phyloP scores from a whole-genome alignment of 352 stramenopile genomes.

The Pythium folliculosum region DNA sequence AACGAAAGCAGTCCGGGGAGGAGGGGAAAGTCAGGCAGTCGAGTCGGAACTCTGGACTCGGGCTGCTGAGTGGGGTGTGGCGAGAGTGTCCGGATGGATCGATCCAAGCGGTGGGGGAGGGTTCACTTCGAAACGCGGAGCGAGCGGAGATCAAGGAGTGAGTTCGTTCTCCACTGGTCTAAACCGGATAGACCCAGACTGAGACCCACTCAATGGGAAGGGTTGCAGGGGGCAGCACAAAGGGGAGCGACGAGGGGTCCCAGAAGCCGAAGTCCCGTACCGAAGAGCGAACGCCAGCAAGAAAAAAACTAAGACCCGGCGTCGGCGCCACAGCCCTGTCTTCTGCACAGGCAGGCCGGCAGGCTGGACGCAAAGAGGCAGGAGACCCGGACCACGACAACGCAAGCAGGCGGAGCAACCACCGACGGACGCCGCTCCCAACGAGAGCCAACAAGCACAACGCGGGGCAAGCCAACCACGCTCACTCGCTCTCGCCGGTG shows the following conservation, averaged over 20 bases:
- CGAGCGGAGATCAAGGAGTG: slow-evolving; percentile 20
- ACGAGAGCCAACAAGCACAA: slow-evolving; percentile 16
- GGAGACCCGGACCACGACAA: slow-evolving; percentile 4
- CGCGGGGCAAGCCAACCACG: not conserved
- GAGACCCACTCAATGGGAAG: slow-evolving; percentile 1
- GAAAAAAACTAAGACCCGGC: slow-evolving; percentile 33
- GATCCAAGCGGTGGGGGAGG: slow-evolving; percentile 6
- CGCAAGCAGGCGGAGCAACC: slow-evolving; percentile 1
- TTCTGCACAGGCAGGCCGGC: slow-evolving; percentile 24
- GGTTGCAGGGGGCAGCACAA: not conserved
- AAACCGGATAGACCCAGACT: slow-evolving; percentile 19
- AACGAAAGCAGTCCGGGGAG: slow-evolving; percentile 3
- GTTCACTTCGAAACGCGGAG: slow-evolving; percentile 1
- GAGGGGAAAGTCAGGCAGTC: not conserved
- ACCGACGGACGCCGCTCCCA: slow-evolving; percentile 7
- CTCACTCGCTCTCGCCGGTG: slow-evolving; percentile 6
- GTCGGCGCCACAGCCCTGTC: slow-evolving; percentile 13
- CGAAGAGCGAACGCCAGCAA: slow-evolving; percentile 26
- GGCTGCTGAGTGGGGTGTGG: not conserved
- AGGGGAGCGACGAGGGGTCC: slow-evolving; percentile 1
- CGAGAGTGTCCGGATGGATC: slow-evolving; percentile 7
- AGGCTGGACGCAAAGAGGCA: slow-evolving; percentile 2
- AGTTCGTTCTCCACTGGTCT: slow-evolving; percentile 12
- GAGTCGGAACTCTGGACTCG: slow-evolving; percentile 11
- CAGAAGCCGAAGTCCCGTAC: slow-evolving; percentile 16